These are phyloP conservation scores for Gracilariopsis chorda DNA, from an alignment of 23 red algal species.

Conservation along the genomic window DNA sequence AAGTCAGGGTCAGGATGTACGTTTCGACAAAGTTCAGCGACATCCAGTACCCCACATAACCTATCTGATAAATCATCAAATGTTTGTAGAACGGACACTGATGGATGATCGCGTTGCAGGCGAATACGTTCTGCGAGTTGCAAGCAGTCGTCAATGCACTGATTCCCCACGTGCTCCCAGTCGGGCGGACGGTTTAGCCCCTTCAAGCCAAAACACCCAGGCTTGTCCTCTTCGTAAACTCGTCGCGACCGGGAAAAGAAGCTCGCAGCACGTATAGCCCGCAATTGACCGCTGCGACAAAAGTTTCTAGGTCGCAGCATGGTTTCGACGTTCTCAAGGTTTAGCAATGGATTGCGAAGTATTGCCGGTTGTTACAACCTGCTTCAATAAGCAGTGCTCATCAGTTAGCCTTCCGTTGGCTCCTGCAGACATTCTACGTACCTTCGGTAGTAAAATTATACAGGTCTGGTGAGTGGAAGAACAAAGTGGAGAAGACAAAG, in stretches of 20 bases:
- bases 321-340: too few species aligned
- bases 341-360: too few species aligned
- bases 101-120: background rate
- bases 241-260: background rate
- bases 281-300: background rate
- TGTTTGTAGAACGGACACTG: conserved; percentile 43
- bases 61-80: conserved; percentile 93
- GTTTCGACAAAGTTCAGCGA: conserved; percentile 88
- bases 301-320: background rate
- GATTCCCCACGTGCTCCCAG: conserved; percentile 13
- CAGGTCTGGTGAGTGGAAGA: too few species aligned
- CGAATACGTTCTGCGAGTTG: conserved; percentile 42
- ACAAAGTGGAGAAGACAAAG: too few species aligned
- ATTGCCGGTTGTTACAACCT: too few species aligned
- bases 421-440: too few species aligned
- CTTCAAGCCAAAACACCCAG: conserved; percentile 44
- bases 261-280: conserved; percentile 16
- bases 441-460: too few species aligned
- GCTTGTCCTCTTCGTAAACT: conserved; percentile 7
- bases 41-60: conserved; percentile 90
- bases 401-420: too few species aligned
- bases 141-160: conserved; percentile 33
- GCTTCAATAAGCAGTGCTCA: too few species aligned
- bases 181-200: conserved; percentile 46
- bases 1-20: conserved; percentile 86